These are phyloP conservation scores for Erodium texanum DNA, from an alignment of 441 rosid species.

Conservation along the genomic window DNA sequence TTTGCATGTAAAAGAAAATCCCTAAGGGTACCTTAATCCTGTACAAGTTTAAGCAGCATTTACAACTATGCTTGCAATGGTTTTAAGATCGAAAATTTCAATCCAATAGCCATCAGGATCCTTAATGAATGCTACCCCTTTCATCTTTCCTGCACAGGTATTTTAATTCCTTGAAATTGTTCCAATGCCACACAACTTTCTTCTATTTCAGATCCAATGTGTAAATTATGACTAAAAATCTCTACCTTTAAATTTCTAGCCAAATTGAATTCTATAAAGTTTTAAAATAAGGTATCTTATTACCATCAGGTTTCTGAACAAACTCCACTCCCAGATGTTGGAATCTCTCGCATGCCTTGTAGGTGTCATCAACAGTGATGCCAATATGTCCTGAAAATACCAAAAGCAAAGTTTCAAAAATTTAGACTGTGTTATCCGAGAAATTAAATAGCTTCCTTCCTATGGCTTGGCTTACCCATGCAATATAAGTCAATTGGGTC, in stretches of 20 bases:
- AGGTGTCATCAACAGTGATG: constrained; percentile 70
- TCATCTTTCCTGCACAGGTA: constrained; percentile 62
- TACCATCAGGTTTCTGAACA: constrained; percentile 69
- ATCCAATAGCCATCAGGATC: constrained; percentile 98
- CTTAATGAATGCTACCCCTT: constrained; percentile 80
- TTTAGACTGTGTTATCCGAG: too few relatives aligned
- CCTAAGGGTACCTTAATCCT: too few relatives aligned
- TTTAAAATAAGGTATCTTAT: constrained; percentile 27
- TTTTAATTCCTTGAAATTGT: background rate
- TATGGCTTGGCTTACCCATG: background rate
- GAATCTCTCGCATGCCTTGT: constrained; percentile 90
- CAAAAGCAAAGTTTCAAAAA: background rate
- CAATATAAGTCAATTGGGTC: too few relatives aligned
- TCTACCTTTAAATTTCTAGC: too few relatives aligned
- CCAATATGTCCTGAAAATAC: constrained; percentile 68
- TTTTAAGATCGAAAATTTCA: constrained; percentile 76
- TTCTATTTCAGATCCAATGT: too few relatives aligned
- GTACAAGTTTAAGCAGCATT: constrained; percentile 30
- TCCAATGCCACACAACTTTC: too few relatives aligned
- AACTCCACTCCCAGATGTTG: constrained; percentile 78
- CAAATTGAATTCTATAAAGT: background rate
- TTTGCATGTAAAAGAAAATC: too few relatives aligned
- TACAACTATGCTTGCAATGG: constrained; percentile 28
- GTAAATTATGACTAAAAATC: too few relatives aligned
- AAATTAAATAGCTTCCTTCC: background rate